Evolutionary conservation across 2,329 filamentous ascomycete species (phyloP).

Genomic region (Plectosphaerella sp.): DNA sequence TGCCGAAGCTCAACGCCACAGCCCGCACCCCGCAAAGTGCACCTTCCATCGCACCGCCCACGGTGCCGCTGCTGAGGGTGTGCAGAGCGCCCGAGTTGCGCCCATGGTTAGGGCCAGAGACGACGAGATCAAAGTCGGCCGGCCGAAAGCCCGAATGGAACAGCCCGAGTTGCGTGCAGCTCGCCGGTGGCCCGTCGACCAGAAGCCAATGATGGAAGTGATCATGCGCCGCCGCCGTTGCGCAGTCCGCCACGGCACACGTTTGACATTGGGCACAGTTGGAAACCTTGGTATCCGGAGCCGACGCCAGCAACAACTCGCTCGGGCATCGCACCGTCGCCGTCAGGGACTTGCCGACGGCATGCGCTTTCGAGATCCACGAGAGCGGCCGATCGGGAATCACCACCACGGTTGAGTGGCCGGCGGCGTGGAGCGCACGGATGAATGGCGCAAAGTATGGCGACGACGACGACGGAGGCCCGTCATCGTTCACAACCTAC

Average conservation of each 20-base stretch:
- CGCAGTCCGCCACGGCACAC: constrained; percentile 27
- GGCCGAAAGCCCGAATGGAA: constrained; percentile 38
- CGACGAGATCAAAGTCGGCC: constrained; percentile 46
- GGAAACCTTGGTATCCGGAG: neutral
- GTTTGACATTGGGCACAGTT: neutral
- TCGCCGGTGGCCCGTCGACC: constrained; percentile 55
- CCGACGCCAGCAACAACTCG: constrained; percentile 1
- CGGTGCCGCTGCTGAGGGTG: constrained; percentile 51
- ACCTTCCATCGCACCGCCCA: constrained; percentile 54
- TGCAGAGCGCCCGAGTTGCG: constrained; percentile 56
- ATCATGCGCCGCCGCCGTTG: constrained; percentile 36
- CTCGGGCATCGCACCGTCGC: constrained; percentile 9
- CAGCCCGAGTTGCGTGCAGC: constrained; percentile 55
- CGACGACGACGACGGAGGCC: constrained; percentile 54
- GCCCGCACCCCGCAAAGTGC: constrained; percentile 50
- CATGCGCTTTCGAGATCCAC: constrained; percentile 75
- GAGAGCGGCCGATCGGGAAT: constrained; percentile 67
- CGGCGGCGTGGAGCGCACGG: constrained; percentile 46
- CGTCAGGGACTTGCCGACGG: constrained; percentile 60
- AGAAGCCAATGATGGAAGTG: constrained; percentile 47
- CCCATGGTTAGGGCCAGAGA: constrained; percentile 59
- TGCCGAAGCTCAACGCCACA: constrained; percentile 67
- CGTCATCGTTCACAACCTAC: constrained; percentile 51
- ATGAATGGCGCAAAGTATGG: constrained; percentile 56
- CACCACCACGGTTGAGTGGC: constrained; percentile 65